These are phyloP conservation scores for Neurospora terricola DNA, from an alignment of 495 filamentous ascomycete genomes.

Conservation along the genomic window DNA sequence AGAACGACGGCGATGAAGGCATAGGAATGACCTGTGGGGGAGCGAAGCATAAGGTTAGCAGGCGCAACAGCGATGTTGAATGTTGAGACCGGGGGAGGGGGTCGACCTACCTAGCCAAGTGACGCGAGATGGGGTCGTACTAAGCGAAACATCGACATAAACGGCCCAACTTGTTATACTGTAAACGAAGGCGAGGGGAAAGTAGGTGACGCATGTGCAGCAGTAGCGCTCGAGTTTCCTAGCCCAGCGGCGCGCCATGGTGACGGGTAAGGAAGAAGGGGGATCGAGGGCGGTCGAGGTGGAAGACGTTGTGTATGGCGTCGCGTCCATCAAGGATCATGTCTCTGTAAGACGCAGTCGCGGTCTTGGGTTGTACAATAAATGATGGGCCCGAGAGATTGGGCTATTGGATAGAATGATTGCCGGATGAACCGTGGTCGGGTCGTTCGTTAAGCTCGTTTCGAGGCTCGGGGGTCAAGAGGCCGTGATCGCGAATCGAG, in stretches of 20 bases:
- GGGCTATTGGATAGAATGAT: not conserved
- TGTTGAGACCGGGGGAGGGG: not conserved
- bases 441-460: not conserved
- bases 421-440: not conserved
- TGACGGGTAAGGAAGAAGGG: conserved; percentile 3
- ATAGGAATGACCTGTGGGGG: conserved; percentile 28
- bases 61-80: not conserved
- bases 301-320: conserved; percentile 14
- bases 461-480: not conserved
- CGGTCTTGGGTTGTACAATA: not conserved
- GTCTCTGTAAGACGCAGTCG: not conserved
- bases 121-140: conserved; percentile 45
- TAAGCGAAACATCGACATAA: conserved; percentile 74
- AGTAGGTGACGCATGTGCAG: conserved; percentile 69
- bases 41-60: not conserved
- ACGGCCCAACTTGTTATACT: conserved; percentile 81
- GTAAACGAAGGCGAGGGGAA: conserved; percentile 85
- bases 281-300: conserved; percentile 1
- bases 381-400: not conserved
- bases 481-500: not conserved
- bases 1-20: conserved; percentile 56
- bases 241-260: conserved; percentile 49
- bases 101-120: conserved; percentile 54
- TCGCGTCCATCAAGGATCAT: conserved; percentile 14
- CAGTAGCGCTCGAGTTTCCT: conserved; percentile 75